These are phyloP conservation scores for Inga laurina DNA, from an alignment of 306 rosid genomes.

Conservation along the genomic window DNA sequence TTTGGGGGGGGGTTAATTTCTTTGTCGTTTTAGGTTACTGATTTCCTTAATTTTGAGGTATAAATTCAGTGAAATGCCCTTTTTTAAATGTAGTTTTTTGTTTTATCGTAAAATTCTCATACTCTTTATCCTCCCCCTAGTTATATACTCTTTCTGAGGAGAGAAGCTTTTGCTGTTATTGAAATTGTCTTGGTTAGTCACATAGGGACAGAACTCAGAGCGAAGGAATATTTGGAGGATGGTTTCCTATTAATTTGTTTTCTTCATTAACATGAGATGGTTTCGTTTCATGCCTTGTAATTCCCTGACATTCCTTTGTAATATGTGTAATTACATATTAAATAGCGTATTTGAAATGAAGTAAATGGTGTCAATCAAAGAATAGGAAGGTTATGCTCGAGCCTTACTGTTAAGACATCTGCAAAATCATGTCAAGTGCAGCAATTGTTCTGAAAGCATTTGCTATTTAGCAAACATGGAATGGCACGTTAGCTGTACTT, in stretches of 20 bases:
- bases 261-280: neutral
- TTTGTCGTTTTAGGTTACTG: neutral
- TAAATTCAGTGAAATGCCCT: neutral
- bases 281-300: neutral
- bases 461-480: neutral
- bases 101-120: neutral
- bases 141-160: slow-evolving; percentile 1
- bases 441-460: neutral
- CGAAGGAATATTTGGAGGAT: neutral
- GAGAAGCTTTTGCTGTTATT: neutral
- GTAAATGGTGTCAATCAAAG: neutral
- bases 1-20: neutral
- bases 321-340: neutral
- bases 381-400: neutral
- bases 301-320: neutral
- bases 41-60: neutral
- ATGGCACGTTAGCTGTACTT: neutral
- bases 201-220: neutral
- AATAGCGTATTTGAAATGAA: neutral
- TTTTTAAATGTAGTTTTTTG: neutral
- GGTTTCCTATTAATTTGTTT: neutral
- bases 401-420: slow-evolving; percentile 6
- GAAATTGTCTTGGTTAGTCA: neutral
- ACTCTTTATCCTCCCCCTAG: slow-evolving; percentile 5
- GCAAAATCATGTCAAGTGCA: neutral